Evolutionary conservation across 495 filamentous ascomycete species (phyloP), one percentile per base, ranked within the genome.

Genomic region (Penicillium cosmopolitanum): DNA sequence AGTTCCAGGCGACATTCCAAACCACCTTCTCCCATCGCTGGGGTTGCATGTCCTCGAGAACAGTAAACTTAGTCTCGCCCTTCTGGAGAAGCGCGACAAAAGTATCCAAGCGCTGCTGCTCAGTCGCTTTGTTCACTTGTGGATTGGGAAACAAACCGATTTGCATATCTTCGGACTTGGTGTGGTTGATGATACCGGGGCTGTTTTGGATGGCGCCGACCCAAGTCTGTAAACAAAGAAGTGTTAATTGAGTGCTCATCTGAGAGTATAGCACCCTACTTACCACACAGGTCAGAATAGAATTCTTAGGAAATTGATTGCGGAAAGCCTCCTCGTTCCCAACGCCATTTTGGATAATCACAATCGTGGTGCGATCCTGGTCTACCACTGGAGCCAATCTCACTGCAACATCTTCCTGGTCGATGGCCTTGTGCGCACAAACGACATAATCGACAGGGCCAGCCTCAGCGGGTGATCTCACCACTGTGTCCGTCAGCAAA

Each of bases 281-380:
- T 61, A 76, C 75, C 53, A 89, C 86, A 52, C 81, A 86, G 36
- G 80, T 86, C 23, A 89, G 66, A 52, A 89, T 85, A 0, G 82
- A 79, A 10, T 68, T 78, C 10, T 60, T 9, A 0, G 86, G 84
- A 55, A 85, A 89, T 9, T 79, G 72, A 47, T 68, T 69, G 33
- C 84, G 78, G 69, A 88, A 87, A 0, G 85, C 79, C 11, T 81
- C 81, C 57, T 90, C 87, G 25, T 89, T 86, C 25, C 87, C 87
- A 10, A 90, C 80, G 25, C 87, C 87, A 69, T 90, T 90, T 59
- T 90, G 87, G 51, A 89, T 85, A 34, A 90, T 73, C 18, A 90
- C 84, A 57, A 90, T 82, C 0, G 73, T 72, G 1, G 73, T 75
- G 2, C 58, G 52, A 3, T 58, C 61, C 2, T 66, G 65, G 34